phyloP scores from a whole-genome alignment of 257 asterid genomes.

The Gentiana macrophylla region DNA sequence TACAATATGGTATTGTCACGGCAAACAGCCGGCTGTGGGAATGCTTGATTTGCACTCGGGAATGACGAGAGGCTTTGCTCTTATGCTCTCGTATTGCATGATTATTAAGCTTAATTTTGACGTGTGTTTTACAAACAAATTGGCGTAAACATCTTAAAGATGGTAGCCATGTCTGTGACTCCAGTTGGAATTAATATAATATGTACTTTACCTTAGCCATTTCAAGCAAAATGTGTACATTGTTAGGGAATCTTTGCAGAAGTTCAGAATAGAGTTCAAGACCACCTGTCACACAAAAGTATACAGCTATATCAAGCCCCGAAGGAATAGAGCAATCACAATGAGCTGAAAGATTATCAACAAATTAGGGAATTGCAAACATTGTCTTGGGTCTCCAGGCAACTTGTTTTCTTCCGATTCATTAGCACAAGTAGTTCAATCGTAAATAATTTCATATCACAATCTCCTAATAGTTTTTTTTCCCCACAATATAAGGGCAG shows the following conservation, averaged over 20 bases:
- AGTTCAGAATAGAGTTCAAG: conserved; percentile 82
- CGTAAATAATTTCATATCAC: no score
- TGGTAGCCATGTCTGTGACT: neutral
- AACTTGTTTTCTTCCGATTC: no score
- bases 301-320: neutral
- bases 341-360: neutral
- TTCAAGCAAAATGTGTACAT: conserved; percentile 77
- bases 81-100: no score
- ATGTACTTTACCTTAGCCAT: conserved; percentile 80
- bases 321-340: neutral
- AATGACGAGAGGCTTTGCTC: no score
- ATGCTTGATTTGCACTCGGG: no score
- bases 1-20: no score
- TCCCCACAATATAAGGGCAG: no score
- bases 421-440: no score
- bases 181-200: neutral
- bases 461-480: no score
- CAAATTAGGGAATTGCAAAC: neutral
- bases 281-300: conserved; percentile 52
- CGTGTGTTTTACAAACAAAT: neutral
- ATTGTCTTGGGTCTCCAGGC: no score
- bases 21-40: no score
- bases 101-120: neutral
- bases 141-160: neutral
- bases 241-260: conserved; percentile 89